phyloP scores from a whole-genome alignment of 768 basidiomycete genomes.

The Lyophyllum shimeji region DNA sequence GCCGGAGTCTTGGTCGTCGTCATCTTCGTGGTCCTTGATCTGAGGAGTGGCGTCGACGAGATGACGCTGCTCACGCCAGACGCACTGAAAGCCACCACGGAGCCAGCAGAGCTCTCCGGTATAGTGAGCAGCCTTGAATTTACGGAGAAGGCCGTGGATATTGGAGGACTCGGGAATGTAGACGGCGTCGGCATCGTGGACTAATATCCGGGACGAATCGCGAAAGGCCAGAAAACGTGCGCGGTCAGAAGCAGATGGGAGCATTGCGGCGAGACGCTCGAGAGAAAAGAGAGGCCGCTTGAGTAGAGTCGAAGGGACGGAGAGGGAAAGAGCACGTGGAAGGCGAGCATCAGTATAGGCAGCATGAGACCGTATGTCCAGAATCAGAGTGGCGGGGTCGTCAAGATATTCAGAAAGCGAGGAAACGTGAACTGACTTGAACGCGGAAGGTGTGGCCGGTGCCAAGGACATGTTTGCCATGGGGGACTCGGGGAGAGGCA shows the following conservation, averaged over 20 bases:
- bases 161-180: slow-evolving; percentile 63
- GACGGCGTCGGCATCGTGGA: slow-evolving; percentile 82
- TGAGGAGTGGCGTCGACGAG: slow-evolving; percentile 53
- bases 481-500: slow-evolving; percentile 12
- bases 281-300: slow-evolving; percentile 88
- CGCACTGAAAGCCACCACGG: slow-evolving; percentile 77
- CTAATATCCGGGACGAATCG: slow-evolving; percentile 62
- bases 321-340: slow-evolving; percentile 73
- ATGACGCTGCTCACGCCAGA: slow-evolving; percentile 53
- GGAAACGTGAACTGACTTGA: slow-evolving; percentile 23
- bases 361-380: slow-evolving; percentile 89
- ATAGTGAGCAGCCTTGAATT: slow-evolving; percentile 59
- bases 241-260: slow-evolving; percentile 61
- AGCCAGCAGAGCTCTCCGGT: slow-evolving; percentile 73
- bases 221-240: slow-evolving; percentile 61
- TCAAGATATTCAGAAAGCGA: slow-evolving; percentile 28
- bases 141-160: slow-evolving; percentile 70
- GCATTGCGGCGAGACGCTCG: slow-evolving; percentile 73
- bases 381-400: slow-evolving; percentile 52
- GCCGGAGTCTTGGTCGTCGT: slow-evolving; percentile 18
- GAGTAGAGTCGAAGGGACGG: slow-evolving; percentile 92
- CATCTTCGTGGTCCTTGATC: slow-evolving; percentile 51
- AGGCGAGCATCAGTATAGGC: slow-evolving; percentile 68
- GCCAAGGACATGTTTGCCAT: slow-evolving; percentile 21
- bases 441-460: slow-evolving; percentile 4